A percentile compares a stretch with the other conserved stretches of the same genome.
Evolutionary conservation across 2,329 filamentous ascomycete genomes (phyloP).

Genomic region (Pestalotiopsis sp.): DNA sequence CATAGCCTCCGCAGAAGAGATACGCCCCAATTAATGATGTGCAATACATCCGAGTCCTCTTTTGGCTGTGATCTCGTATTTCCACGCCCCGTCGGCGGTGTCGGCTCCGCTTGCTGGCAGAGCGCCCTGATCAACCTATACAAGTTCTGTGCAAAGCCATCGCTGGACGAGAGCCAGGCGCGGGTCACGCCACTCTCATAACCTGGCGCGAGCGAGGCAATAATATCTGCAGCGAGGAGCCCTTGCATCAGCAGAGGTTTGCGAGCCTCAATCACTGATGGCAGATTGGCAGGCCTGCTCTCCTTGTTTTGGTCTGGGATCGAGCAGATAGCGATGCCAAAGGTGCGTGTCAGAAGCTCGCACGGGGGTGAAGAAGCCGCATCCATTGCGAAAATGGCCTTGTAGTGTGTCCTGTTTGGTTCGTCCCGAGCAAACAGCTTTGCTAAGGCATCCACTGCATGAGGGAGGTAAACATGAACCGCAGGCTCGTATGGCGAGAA

Average conservation of each 20-base stretch:
- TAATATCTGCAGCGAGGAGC: conserved; percentile 83
- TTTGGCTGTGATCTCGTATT: conserved; percentile 31
- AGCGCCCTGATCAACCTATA: conserved; percentile 74
- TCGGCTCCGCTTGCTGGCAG: conserved; percentile 60
- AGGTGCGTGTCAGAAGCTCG: conserved; percentile 83
- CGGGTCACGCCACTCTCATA: conserved; percentile 73
- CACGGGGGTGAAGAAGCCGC: conserved; percentile 62
- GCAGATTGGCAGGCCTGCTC: conserved; percentile 57
- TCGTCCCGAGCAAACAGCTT: conserved; percentile 92
- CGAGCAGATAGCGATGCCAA: conserved; percentile 82
- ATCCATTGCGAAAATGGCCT: conserved; percentile 76
- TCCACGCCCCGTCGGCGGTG: conserved; percentile 36
- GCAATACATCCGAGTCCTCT: conserved; percentile 54
- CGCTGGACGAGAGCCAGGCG: conserved; percentile 79
- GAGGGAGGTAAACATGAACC: conserved; percentile 83
- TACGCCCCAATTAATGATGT: conserved; percentile 68
- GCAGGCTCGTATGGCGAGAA: conserved; percentile 81
- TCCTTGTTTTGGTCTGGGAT: conserved; percentile 66
- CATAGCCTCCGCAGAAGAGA: conserved; percentile 67
- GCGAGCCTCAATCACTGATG: conserved; percentile 74
- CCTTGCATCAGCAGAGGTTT: conserved; percentile 93
- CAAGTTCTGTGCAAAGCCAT: conserved; percentile 80
- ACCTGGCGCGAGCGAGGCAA: conserved; percentile 71
- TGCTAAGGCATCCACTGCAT: conserved; percentile 85
- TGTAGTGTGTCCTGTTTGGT: conserved; percentile 84